A percentile compares a stretch with the other conserved stretches of the same genome.
Conservation (phyloP, 108 stramenopile genomes). For the Pseudonitzschia multistriata region DNA sequence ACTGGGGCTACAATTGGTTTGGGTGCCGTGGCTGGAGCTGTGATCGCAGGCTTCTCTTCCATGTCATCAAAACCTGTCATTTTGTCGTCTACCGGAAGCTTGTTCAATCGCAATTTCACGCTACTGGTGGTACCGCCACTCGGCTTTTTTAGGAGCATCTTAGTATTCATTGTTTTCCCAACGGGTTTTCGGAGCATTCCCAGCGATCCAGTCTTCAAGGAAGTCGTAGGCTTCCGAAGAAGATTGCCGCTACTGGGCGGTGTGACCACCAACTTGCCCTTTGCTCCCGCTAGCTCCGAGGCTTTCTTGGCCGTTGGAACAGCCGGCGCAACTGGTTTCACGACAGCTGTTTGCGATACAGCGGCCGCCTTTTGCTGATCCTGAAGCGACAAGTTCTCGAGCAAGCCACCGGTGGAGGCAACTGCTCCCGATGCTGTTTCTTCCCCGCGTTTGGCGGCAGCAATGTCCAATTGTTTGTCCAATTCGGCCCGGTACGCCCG, state of each 20-base stretch:
- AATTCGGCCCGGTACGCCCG: conserved; percentile 70
- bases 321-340: conserved; percentile 31
- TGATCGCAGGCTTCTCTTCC: conserved; percentile 47
- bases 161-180: conserved; percentile 32
- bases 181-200: conserved; percentile 70
- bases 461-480: conserved; percentile 60
- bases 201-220: conserved; percentile 11
- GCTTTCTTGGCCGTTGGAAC: conserved; percentile 71
- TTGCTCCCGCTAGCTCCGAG: conserved; percentile 56
- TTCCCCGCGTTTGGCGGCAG: conserved; percentile 60
- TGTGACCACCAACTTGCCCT: conserved; percentile 59
- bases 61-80: conserved; percentile 60
- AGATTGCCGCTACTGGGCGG: conserved; percentile 56
- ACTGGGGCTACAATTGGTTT: conserved; percentile 24
- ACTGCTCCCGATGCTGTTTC: conserved; percentile 6
- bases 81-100: conserved; percentile 20
- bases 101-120: conserved; percentile 63
- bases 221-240: conserved; percentile 5
- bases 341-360: conserved; percentile 35
- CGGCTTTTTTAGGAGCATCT: conserved; percentile 60
- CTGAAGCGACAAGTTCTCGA: conserved; percentile 62
- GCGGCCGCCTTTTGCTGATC: conserved; percentile 50
- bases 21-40: conserved; percentile 45
- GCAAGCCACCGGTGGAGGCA: conserved; percentile 29
- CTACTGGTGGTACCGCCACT: conserved; percentile 10